Evolutionary conservation across 129 eudicot species (phyloP).

Genomic region (Chrysanthemum seticuspe): DNA sequence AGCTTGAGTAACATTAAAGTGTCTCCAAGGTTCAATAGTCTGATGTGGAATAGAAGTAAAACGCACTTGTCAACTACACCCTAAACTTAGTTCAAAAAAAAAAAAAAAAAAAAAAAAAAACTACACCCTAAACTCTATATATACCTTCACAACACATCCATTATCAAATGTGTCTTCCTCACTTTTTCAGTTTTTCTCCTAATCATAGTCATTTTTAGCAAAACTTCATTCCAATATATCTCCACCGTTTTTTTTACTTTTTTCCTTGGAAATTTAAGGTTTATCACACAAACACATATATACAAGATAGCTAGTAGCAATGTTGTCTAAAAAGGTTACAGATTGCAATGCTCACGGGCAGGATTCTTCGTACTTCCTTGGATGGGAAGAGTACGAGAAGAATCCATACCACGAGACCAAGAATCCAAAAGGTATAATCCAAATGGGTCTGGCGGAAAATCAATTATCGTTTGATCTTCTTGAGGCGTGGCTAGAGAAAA

Average conservation of each 20-base stretch:
- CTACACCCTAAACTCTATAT: neutral
- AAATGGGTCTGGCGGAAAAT: conserved; percentile 95
- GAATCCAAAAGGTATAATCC: conserved; percentile 80
- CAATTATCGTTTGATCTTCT: conserved; percentile 82
- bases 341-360: conserved; percentile 73
- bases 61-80: neutral
- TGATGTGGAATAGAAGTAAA: conserved; percentile 6
- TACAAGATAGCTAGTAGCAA: neutral
- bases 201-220: neutral
- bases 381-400: conserved; percentile 97
- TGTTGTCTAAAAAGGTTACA: conserved; percentile 67
- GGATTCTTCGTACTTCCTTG: conserved; percentile 88
- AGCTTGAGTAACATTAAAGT: neutral
- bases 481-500: conserved; percentile 65
- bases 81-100: neutral
- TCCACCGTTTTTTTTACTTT: neutral
- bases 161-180: conserved; percentile 1
- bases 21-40: neutral
- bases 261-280: conserved; percentile 16
- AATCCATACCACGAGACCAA: conserved; percentile 58
- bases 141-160: neutral
- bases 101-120: too few relatives aligned
- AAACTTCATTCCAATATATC: neutral
- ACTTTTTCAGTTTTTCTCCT: neutral
- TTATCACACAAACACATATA: neutral